These are phyloP conservation scores for Lodderomyces orthopsilosis DNA, from an alignment of 1,139 yeast genomes.

Conservation along the genomic window DNA sequence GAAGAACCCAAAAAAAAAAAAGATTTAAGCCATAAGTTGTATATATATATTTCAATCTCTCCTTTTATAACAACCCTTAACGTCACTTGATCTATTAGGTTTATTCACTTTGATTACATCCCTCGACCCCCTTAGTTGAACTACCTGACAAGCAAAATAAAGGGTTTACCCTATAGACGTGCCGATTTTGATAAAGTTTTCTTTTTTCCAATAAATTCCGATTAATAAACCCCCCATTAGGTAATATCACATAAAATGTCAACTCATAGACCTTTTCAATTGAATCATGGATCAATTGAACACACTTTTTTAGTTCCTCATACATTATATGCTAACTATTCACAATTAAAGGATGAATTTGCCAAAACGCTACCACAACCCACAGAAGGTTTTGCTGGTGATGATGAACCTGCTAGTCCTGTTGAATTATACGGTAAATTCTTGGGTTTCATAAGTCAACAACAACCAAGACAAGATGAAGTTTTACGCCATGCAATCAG, in stretches of 20 bases:
- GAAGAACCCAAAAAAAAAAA: too few species aligned
- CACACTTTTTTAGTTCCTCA: constrained; percentile 87
- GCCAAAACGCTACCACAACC: constrained; percentile 71
- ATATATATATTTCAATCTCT: too few species aligned
- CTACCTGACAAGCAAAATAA: too few species aligned
- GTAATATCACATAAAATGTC: constrained; percentile 7
- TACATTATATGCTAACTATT: constrained; percentile 70
- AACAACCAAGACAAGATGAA: constrained; percentile 26
- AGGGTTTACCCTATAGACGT: too few species aligned
- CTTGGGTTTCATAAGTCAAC: constrained; percentile 70
- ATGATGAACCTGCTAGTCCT: constrained; percentile 85
- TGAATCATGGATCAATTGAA: constrained; percentile 84
- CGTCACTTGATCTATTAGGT: too few species aligned
- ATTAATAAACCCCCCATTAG: background rate
- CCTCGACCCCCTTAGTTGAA: too few species aligned
- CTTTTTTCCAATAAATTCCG: too few species aligned
- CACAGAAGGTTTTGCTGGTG: constrained; percentile 82
- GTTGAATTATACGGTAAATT: constrained; percentile 85
- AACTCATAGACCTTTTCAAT: constrained; percentile 63
- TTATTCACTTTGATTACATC: too few species aligned
- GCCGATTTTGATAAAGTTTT: too few species aligned
- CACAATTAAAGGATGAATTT: constrained; percentile 87
- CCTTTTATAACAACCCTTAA: too few species aligned
- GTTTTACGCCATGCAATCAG: constrained; percentile 66
- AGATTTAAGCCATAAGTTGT: too few species aligned